These are phyloP conservation scores for Penicillium soppii DNA, from an alignment of 495 filamentous ascomycete species.

Conservation along the genomic window DNA sequence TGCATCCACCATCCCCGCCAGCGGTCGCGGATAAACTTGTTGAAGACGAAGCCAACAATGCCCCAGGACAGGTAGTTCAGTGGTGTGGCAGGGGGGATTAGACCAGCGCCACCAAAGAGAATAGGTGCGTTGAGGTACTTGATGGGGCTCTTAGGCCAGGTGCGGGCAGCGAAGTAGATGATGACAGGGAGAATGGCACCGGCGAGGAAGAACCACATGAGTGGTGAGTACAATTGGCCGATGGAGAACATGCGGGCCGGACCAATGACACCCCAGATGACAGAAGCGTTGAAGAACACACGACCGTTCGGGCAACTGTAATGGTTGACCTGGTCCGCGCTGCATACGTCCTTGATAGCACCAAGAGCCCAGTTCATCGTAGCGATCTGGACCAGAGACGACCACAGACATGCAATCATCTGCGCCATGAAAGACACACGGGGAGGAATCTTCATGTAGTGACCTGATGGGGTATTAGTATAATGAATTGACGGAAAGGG, in stretches of 20 bases:
- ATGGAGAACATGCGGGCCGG: constrained; percentile 51
- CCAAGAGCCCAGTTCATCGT: constrained; percentile 63
- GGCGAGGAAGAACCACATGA: constrained; percentile 53
- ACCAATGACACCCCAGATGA: constrained; percentile 57
- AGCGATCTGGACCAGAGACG: constrained; percentile 57
- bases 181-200: constrained; percentile 46
- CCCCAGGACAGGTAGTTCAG: constrained; percentile 63
- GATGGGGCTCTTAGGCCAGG: constrained; percentile 39
- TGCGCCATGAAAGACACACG: constrained; percentile 59
- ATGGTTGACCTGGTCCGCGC: constrained; percentile 45
- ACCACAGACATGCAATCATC: constrained; percentile 54
- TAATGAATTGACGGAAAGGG: background rate
- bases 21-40: constrained; percentile 60
- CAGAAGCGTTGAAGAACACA: constrained; percentile 57
- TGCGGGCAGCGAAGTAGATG: constrained; percentile 46
- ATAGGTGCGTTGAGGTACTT: constrained; percentile 48
- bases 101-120: constrained; percentile 45
- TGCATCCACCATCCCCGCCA: constrained; percentile 73
- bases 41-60: constrained; percentile 65
- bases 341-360: constrained; percentile 53
- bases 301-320: constrained; percentile 62
- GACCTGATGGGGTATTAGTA: constrained; percentile 32
- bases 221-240: constrained; percentile 43
- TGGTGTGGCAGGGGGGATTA: constrained; percentile 53
- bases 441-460: constrained; percentile 68